These are phyloP conservation scores for Ganoderma leucocontextum DNA, from an alignment of 1,284 basidiomycete species.

Conservation along the genomic window DNA sequence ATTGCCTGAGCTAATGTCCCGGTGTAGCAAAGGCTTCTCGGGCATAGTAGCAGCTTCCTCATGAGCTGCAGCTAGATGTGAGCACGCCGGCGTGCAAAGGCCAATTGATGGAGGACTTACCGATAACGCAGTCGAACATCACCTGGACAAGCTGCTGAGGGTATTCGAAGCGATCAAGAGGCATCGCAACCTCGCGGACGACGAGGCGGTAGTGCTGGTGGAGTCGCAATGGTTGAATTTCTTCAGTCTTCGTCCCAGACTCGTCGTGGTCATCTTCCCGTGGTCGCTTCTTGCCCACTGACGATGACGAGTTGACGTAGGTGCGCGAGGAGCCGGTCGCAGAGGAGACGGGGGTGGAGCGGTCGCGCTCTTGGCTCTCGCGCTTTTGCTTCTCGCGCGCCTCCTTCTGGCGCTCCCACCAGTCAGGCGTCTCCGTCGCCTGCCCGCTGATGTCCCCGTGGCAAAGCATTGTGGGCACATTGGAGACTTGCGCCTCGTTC, in stretches of 20 bases:
- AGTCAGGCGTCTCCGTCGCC: background rate
- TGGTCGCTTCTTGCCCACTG: background rate
- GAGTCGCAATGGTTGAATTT: background rate
- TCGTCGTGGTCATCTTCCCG: background rate
- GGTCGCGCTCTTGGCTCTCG: background rate
- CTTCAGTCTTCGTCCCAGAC: too few species aligned
- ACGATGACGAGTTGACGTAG: background rate
- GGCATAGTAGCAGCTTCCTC: background rate
- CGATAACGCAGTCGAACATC: slow-evolving; percentile 9
- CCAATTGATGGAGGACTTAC: background rate
- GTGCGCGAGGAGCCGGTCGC: background rate
- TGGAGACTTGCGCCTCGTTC: background rate
- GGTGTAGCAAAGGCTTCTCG: background rate
- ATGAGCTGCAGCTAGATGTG: background rate
- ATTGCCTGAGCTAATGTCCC: slow-evolving; percentile 8
- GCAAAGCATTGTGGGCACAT: slow-evolving; percentile 2
- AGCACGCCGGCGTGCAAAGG: too few species aligned
- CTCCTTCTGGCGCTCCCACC: too few species aligned
- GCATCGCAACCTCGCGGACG: slow-evolving; percentile 8
- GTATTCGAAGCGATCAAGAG: background rate
- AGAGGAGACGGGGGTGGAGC: background rate
- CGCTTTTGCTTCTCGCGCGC: too few species aligned
- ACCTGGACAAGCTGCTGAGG: slow-evolving; percentile 4
- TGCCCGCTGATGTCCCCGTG: slow-evolving; percentile 16
- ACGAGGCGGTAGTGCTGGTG: slow-evolving; percentile 13